Conservation (phyloP, 1,139 yeast genomes). For the Candida smagusa region DNA sequence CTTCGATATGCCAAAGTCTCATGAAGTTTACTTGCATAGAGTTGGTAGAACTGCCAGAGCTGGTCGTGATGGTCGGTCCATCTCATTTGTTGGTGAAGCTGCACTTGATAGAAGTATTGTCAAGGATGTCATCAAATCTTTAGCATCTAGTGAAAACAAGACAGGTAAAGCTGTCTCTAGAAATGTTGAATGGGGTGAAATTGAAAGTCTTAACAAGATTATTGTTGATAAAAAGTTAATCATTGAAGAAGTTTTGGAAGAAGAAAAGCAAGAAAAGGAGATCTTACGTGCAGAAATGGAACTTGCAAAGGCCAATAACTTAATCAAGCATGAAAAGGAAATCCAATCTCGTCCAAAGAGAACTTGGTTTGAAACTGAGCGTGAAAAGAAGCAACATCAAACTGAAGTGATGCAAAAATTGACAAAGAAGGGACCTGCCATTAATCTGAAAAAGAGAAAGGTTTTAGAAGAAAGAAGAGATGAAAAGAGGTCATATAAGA, state of each 20-base stretch:
- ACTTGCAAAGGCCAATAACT: constrained; percentile 76
- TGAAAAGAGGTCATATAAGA: constrained; percentile 58
- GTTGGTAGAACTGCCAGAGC: constrained; percentile 99
- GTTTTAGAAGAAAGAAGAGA: constrained; percentile 38
- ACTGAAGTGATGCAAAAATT: constrained; percentile 46
- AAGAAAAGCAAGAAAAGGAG: constrained; percentile 87
- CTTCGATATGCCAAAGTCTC: constrained; percentile 91
- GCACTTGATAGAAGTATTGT: constrained; percentile 83
- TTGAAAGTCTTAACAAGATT: constrained; percentile 61
- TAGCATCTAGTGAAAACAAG: constrained; percentile 35
- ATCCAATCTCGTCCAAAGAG: constrained; percentile 88
- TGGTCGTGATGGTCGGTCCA: constrained; percentile 91
- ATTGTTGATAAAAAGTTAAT: constrained; percentile 57
- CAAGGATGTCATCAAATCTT: constrained; percentile 71
- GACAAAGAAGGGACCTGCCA: constrained; percentile 42
- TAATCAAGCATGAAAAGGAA: constrained; percentile 76
- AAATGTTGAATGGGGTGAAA: constrained; percentile 80
- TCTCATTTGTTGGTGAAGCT: constrained; percentile 90
- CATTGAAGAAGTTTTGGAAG: constrained; percentile 75
- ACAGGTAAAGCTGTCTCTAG: constrained; percentile 71
- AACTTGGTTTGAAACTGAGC: constrained; percentile 90
- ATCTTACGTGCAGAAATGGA: constrained; percentile 88
- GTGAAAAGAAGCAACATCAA: constrained; percentile 45
- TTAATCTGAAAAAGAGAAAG: constrained; percentile 28
- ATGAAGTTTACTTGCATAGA: constrained; percentile 90